phyloP scores from a whole-genome alignment of 768 basidiomycete genomes.

The Baorangia bicolor region DNA sequence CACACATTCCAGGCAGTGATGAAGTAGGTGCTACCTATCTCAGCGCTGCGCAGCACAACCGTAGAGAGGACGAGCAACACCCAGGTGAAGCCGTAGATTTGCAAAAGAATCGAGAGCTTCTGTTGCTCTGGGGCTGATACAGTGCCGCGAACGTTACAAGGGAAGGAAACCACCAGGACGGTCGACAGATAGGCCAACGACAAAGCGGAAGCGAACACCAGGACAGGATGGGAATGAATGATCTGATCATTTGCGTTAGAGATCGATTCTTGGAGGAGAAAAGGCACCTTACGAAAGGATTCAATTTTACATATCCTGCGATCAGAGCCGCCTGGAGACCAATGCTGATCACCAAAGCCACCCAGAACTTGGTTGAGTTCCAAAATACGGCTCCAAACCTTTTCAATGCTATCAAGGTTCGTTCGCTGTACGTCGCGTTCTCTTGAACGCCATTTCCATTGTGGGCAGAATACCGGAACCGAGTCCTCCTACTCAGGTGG shows the following conservation, averaged over 20 bases:
- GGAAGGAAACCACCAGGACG: conserved; percentile 42
- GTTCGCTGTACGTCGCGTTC: conserved; percentile 7
- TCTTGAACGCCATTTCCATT: conserved; percentile 3
- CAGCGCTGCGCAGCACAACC: conserved; percentile 38
- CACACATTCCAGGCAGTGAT: conserved; percentile 54
- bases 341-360: conserved; percentile 47
- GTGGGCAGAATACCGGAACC: conserved; percentile 7
- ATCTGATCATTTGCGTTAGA: conserved; percentile 41
- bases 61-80: conserved; percentile 53
- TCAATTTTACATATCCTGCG: conserved; percentile 50
- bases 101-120: conserved; percentile 50
- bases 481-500: conserved; percentile 17
- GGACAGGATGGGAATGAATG: conserved; percentile 55
- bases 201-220: conserved; percentile 49
- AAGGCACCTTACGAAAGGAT: conserved; percentile 55
- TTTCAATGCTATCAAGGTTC: conserved; percentile 27
- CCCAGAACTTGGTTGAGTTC: conserved; percentile 63
- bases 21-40: conserved; percentile 57
- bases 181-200: conserved; percentile 50
- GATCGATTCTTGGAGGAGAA: not conserved
- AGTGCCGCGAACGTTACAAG: conserved; percentile 23
- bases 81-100: conserved; percentile 61
- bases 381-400: conserved; percentile 36
- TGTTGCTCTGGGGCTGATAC: conserved; percentile 39
- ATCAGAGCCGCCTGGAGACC: conserved; percentile 50